These are phyloP conservation scores for Dittrichia graveolens DNA, from an alignment of 129 eudicot species.

Conservation along the genomic window DNA sequence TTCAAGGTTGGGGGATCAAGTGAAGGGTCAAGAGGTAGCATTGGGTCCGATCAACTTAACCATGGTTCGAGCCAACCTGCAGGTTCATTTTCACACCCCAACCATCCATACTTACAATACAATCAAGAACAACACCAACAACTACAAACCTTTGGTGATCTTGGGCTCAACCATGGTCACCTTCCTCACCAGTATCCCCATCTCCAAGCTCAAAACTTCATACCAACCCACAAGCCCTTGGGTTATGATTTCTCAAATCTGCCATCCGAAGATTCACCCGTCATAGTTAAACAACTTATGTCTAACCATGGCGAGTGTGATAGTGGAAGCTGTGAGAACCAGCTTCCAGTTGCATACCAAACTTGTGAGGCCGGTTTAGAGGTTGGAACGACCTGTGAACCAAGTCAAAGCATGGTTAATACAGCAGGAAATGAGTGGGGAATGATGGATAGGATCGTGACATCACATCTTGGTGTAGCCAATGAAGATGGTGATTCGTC, in stretches of 20 bases:
- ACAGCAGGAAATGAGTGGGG: slow-evolving; percentile 55
- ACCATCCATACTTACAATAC: slow-evolving; percentile 50
- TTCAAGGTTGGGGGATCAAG: slow-evolving; percentile 71
- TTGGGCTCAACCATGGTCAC: slow-evolving; percentile 67
- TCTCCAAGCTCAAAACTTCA: slow-evolving; percentile 47
- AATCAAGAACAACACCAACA: slow-evolving; percentile 46
- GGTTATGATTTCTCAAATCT: slow-evolving; percentile 39
- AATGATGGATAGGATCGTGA: slow-evolving; percentile 53
- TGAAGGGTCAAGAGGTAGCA: slow-evolving; percentile 48
- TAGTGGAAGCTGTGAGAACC: slow-evolving; percentile 55
- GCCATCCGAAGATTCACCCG: slow-evolving; percentile 38
- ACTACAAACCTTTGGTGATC: slow-evolving; percentile 50
- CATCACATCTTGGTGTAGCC: slow-evolving; percentile 30
- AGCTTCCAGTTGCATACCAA: slow-evolving; percentile 41
- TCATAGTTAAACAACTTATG: slow-evolving; percentile 61
- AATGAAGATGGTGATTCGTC: slow-evolving; percentile 35
- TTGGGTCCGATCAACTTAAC: slow-evolving; percentile 58
- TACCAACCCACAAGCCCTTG: slow-evolving; percentile 51
- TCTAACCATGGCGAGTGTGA: slow-evolving; percentile 54
- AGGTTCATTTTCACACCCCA: slow-evolving; percentile 37
- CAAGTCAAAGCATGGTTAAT: slow-evolving; percentile 30
- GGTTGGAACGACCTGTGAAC: slow-evolving; percentile 45
- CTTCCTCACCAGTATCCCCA: slow-evolving; percentile 36
- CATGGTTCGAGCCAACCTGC: slow-evolving; percentile 31
- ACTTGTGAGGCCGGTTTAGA: slow-evolving; percentile 45